phyloP scores from a whole-genome alignment of 371 early-diverging fungal genomes.

The Dinochytrium kinnereticum region DNA sequence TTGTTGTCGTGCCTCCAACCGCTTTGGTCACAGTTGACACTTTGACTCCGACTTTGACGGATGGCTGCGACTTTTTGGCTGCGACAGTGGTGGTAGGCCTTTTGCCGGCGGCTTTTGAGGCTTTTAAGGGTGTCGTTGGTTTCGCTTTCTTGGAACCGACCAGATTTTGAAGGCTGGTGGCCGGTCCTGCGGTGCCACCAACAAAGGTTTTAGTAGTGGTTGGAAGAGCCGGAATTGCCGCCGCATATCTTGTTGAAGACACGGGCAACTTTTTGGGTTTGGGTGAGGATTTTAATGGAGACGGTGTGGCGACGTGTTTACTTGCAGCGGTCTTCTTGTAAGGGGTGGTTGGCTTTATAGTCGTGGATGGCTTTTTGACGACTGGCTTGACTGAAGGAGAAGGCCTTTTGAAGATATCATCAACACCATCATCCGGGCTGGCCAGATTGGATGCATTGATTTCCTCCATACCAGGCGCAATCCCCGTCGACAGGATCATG shows the following conservation, averaged over 20 bases:
- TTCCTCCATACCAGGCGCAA: neutral
- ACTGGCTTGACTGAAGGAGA: too few species aligned
- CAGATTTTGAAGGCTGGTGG: neutral
- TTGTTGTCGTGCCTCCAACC: neutral
- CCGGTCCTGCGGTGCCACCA: too few species aligned
- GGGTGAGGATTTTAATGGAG: neutral
- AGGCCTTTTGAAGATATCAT: too few species aligned
- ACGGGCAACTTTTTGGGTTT: neutral
- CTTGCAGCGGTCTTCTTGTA: too few species aligned
- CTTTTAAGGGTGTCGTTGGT: neutral
- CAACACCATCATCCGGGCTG: too few species aligned
- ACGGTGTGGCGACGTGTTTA: neutral
- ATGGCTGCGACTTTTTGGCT: neutral
- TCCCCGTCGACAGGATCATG: neutral
- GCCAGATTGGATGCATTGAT: too few species aligned
- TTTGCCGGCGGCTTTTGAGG: neutral
- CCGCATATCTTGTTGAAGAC: too few species aligned
- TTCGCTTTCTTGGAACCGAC: neutral
- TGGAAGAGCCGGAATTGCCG: too few species aligned
- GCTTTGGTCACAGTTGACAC: neutral
- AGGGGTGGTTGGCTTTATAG: neutral
- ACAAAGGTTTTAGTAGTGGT: too few species aligned
- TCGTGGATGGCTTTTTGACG: too few species aligned
- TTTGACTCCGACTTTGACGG: neutral
- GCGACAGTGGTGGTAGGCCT: neutral